phyloP scores from a whole-genome alignment of 257 asterid genomes.

The Solanum boliviense region DNA sequence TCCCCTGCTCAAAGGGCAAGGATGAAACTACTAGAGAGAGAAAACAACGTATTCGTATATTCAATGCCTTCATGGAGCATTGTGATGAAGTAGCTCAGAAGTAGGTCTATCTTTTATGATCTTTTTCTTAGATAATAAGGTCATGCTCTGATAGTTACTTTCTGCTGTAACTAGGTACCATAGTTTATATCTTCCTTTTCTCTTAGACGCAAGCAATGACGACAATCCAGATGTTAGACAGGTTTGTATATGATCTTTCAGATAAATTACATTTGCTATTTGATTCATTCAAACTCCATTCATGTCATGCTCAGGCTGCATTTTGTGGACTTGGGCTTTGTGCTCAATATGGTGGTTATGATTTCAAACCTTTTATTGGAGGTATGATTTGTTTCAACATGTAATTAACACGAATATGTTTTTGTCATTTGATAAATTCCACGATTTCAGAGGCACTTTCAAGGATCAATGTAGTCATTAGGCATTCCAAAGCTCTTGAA shows the following conservation, averaged over 20 bases:
- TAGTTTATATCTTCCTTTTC: constrained; percentile 77
- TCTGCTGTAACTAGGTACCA: constrained; percentile 48
- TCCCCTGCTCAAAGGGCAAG: constrained; percentile 43
- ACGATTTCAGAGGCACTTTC: constrained; percentile 75
- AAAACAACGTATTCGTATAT: constrained; percentile 76
- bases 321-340: constrained; percentile 90
- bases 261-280: not conserved
- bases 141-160: not conserved
- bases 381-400: constrained; percentile 24
- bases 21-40: constrained; percentile 87
- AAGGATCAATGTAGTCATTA: constrained; percentile 69
- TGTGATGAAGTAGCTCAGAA: constrained; percentile 72
- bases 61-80: constrained; percentile 88
- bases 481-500: constrained; percentile 54
- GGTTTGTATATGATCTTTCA: constrained; percentile 26
- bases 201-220: constrained; percentile 86
- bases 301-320: constrained; percentile 54
- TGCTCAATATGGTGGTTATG: constrained; percentile 78
- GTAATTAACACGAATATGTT: not conserved
- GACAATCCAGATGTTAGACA: constrained; percentile 78
- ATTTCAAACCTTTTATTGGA: constrained; percentile 76
- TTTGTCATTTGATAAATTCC: not conserved
- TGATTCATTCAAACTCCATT: constrained; percentile 2
- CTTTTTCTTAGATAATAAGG: not conserved
- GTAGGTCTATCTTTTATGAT: constrained; percentile 23